Base-by-base conservation (phyloP, 768 basidiomycete genomes). In the Leucocoprinus leucothites region DNA sequence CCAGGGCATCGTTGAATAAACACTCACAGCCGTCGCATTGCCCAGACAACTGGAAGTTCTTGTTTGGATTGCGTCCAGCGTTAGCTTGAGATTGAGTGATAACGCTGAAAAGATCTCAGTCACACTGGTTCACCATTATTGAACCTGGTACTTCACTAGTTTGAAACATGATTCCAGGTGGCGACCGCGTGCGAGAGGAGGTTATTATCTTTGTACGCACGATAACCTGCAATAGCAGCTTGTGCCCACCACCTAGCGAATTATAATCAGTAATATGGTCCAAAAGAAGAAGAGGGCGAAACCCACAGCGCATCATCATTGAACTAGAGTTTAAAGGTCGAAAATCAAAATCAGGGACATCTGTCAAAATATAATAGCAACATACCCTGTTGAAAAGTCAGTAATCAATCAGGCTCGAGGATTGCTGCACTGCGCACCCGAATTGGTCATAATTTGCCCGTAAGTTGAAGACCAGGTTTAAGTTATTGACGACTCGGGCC, bases 201-300 rank as follows among this genome's bases (percentile, higher is more conserved):
- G 25, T 67, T 72, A 2, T 62, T 53, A 58, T 80, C 75, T n/a
- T 64, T 65, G 52, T 82, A 82, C 2, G 76, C 76, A 51, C 76
- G 71, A 59, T 77, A 75, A 6, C 72, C 79, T 49, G 81, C 79
- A 40, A 76, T 61, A 0, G 78, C 76, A n/a, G 79, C 74, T 54
- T 72, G 74, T 2, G 77, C 81, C 81, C 81, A 82, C 80, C 80
- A 82, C 57, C 79, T 73, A 35, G 7, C 11, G 22, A 35, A 31
- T 8, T 25, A 24, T 13, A 24, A 31, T 36, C 38, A 26, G 18
- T 14, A 42, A 38, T 3, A 40, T 24, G 19, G 16, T 6, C 13
- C 7, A 14, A 44, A 48, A 35, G 35, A 9, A 31, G 18, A 13
- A 50, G 28, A 21, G 31, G 11, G n/a, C 16, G 16, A 8, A 1